A percentile compares a stretch with the other conserved stretches of the same genome.
phyloP scores from a whole-genome alignment of 1,284 basidiomycete genomes.

The Rhodotorula sp. region DNA sequence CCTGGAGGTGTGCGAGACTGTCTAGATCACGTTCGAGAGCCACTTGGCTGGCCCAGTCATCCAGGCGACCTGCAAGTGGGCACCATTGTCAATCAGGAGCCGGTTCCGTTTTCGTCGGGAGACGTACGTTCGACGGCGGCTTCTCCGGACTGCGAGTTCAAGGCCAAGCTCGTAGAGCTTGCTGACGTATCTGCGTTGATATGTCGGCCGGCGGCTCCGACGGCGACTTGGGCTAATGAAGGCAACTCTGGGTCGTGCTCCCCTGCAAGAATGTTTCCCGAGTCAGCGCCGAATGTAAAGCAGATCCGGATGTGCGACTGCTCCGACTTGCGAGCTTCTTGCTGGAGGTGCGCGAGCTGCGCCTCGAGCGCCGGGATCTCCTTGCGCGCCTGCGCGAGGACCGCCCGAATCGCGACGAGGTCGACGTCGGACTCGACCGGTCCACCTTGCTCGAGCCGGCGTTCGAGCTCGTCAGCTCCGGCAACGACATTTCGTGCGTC shows the following conservation, averaged over 20 bases:
- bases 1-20: background rate
- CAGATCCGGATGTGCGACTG: too few species aligned
- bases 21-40: background rate
- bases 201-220: too few species aligned
- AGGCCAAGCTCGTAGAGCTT: too few species aligned
- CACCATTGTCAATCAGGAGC: background rate
- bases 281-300: too few species aligned
- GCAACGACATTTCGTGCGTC: constrained; percentile 5
- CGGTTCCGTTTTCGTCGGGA: background rate
- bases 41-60: background rate
- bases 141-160: too few species aligned
- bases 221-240: too few species aligned
- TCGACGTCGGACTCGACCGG: background rate
- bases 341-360: background rate
- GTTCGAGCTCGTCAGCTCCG: background rate
- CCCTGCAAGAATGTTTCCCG: too few species aligned
- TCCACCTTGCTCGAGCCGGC: background rate
- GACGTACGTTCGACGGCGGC: background rate
- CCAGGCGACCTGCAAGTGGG: constrained; percentile 4
- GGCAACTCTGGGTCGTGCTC: too few species aligned
- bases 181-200: too few species aligned
- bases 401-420: background rate
- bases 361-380: background rate
- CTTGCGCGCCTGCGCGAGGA: background rate
- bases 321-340: too few species aligned